These are phyloP conservation scores for Neofusicoccum laricinum DNA, from an alignment of 2,329 filamentous ascomycete genomes.

Conservation along the genomic window DNA sequence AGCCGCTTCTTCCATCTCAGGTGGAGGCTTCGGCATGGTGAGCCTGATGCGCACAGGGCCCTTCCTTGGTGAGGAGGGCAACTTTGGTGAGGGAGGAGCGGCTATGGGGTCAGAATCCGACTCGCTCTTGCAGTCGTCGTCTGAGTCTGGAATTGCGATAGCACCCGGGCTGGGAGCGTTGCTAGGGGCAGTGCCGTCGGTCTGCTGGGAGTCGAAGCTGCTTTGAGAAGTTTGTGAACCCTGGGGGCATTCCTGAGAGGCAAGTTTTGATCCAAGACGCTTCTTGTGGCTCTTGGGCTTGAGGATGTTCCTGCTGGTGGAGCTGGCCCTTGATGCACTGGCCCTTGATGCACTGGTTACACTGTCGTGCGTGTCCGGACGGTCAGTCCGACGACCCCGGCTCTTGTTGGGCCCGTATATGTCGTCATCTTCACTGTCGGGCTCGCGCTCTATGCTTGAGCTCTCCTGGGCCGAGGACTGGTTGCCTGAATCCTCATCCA, in stretches of 20 bases:
- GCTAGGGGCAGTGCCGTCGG: neutral
- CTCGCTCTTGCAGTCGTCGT: neutral
- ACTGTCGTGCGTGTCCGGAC: neutral
- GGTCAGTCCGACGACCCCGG: neutral
- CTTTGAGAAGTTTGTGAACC: neutral
- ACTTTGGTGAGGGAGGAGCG: neutral
- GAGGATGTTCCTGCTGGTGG: neutral
- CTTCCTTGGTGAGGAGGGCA: constrained; percentile 6
- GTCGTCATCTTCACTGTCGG: constrained; percentile 49
- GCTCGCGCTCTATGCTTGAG: constrained; percentile 51
- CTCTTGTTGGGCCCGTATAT: constrained; percentile 49
- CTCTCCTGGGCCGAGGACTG: constrained; percentile 44
- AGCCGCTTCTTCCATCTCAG: constrained; percentile 29
- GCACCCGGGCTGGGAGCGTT: neutral
- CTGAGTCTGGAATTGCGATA: constrained; percentile 1
- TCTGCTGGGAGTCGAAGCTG: neutral
- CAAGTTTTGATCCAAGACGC: neutral
- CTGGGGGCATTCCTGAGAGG: neutral
- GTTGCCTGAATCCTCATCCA: constrained; percentile 46
- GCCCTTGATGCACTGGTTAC: constrained; percentile 6
- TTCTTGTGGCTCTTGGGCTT: constrained; percentile 3
- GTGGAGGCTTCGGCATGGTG: constrained; percentile 30
- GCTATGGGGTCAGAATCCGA: constrained; percentile 3
- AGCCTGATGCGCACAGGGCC: constrained; percentile 14
- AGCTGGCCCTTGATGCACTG: constrained; percentile 4